Evolutionary conservation across 768 basidiomycete species (phyloP).

Genomic region (Hortiboletus campestris): DNA sequence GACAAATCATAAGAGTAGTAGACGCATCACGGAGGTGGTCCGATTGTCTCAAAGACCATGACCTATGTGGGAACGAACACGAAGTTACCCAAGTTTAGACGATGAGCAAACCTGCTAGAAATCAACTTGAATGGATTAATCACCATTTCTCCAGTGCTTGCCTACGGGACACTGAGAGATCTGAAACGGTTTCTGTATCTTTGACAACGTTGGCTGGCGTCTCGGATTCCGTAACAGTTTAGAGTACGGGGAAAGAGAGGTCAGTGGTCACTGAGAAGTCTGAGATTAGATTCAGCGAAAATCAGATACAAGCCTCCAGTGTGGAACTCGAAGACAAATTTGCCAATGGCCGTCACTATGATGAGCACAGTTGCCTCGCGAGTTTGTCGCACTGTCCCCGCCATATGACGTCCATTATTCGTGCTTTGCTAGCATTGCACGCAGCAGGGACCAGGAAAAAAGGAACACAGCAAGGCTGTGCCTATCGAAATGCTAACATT

Average conservation of each 20-base stretch:
- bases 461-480: not conserved
- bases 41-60: not conserved
- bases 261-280: not conserved
- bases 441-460: not conserved
- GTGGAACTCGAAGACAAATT: not conserved
- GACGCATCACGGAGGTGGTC: too few relatives aligned
- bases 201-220: not conserved
- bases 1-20: not conserved
- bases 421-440: not conserved
- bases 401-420: not conserved
- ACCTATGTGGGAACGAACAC: not conserved
- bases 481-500: slow-evolving; percentile 20
- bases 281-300: not conserved
- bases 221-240: not conserved
- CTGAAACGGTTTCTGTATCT: not conserved
- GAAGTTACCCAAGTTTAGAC: not conserved
- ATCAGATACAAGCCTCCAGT: not conserved
- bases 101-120: not conserved
- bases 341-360: not conserved
- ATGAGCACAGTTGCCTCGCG: too few relatives aligned
- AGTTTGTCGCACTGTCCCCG: not conserved
- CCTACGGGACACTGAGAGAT: not conserved
- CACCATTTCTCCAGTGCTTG: not conserved
- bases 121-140: not conserved
- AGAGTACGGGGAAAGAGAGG: not conserved